Percentiles rank a stretch among this genome's conserved stretches.
Conservation (phyloP, 495 filamentous ascomycete genomes). For the Aspergillus leporis region DNA sequence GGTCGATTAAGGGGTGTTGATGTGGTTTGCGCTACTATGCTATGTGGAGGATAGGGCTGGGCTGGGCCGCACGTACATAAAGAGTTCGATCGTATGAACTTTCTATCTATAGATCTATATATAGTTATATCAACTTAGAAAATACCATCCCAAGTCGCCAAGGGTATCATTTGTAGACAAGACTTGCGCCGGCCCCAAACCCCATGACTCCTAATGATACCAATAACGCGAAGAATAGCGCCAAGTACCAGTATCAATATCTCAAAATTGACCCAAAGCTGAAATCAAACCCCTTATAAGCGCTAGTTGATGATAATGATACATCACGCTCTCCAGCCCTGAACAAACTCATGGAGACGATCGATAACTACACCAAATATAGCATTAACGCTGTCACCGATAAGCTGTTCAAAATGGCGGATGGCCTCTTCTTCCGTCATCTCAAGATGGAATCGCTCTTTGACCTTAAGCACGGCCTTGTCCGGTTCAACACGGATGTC, state of each 20-base stretch:
- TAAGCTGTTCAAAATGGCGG: constrained; percentile 78
- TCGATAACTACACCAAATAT: constrained; percentile 94
- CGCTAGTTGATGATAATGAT: constrained; percentile 13
- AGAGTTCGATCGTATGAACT: background rate
- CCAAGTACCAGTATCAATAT: background rate
- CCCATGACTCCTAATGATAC: background rate
- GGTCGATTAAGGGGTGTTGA: constrained; percentile 6
- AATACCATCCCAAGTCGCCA: background rate
- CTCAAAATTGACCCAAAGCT: background rate
- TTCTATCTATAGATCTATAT: constrained; percentile 7
- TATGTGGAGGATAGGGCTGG: background rate
- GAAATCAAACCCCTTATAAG: background rate
- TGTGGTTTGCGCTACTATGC: background rate
- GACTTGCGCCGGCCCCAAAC: background rate
- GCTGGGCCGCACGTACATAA: background rate
- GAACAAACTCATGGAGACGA: constrained; percentile 88
- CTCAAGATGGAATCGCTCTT: constrained; percentile 90
- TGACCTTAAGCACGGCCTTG: constrained; percentile 90
- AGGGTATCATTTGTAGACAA: background rate
- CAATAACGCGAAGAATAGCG: background rate
- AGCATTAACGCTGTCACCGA: constrained; percentile 84
- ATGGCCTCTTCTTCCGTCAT: constrained; percentile 93
- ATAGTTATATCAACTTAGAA: background rate
- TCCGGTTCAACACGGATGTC: constrained; percentile 91
- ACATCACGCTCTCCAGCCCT: constrained; percentile 73